These are phyloP conservation scores for Arachis hypogaea DNA, from an alignment of 306 rosid species.

Conservation along the genomic window DNA sequence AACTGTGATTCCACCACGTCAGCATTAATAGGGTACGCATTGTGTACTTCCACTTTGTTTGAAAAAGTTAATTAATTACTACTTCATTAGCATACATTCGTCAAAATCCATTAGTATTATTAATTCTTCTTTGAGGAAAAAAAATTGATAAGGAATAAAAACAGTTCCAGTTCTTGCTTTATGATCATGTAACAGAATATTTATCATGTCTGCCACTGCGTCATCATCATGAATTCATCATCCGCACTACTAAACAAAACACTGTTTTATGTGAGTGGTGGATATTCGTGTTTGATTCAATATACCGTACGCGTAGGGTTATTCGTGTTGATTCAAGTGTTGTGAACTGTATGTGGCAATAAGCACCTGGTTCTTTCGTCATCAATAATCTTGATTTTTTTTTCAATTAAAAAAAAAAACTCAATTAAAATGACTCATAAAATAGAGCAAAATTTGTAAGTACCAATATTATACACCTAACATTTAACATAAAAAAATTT, in stretches of 20 bases:
- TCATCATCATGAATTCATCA: background rate
- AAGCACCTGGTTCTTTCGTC: constrained; percentile 1
- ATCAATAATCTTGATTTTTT: background rate
- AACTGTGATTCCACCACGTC: background rate
- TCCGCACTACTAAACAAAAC: background rate
- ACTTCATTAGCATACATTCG: background rate
- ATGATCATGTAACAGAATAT: background rate
- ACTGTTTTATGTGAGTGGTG: background rate
- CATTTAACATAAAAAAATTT: no score
- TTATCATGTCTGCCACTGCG: constrained; percentile 1
- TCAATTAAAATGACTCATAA: no score
- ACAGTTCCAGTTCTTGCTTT: background rate
- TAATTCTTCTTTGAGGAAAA: no score
- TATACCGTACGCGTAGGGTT: background rate
- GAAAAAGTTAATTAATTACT: background rate
- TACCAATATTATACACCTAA: no score
- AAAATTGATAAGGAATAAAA: background rate
- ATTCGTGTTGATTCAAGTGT: background rate
- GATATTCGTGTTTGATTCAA: background rate
- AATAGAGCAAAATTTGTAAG: no score
- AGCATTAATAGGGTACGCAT: constrained; percentile 22
- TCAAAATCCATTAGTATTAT: background rate
- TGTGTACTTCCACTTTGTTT: constrained; percentile 36
- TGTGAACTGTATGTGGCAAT: background rate
- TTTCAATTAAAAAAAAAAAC: background rate